Base-by-base conservation (phyloP, 202 grass and related monocot genomes). In the Schoenoplectus tabernaemontani region DNA sequence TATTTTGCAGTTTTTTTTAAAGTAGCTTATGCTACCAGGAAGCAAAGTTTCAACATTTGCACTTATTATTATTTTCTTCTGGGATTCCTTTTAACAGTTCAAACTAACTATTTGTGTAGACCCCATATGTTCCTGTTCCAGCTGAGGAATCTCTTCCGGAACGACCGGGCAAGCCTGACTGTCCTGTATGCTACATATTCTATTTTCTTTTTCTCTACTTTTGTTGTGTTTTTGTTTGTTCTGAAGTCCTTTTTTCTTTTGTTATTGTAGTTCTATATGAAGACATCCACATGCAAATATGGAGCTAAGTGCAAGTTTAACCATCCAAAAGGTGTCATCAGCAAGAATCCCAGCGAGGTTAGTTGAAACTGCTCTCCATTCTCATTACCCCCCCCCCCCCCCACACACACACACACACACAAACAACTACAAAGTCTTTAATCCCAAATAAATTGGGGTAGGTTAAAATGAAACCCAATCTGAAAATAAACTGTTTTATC, bases 271-370 rank as follows among this genome's bases (percentile, higher is more conserved):
- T 93, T 85, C 77, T 91, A 88, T 82, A 70, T 82, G 77, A 96
- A 90, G 87, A 88, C 80, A 82, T 51, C 76, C 37, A 80, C n/a
- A 43, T 99, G 88, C 79, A 91, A 84, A 23, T 96, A 91, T 89
- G 89, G 87, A 77, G 74, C 77, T 34, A 87, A 82, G 76, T 99
- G 96, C 85, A 99, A 96, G 83, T 99, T 89, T 91, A 99, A 99
- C 64, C 96, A 99, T 89, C 90, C 92, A 37, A 91, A 85, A 78
- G 86, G 85, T 68, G 85, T 62, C 7, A 46, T 81, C 42, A 86
- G 83, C 83, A 76, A 65, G 78, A 62, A 30, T 7, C 30, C 36
- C 87, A 87, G 53, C 5, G 78, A 65, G 58, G 78, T 80, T n/a
- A 80, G 47, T 75, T 15, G n/a, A 1, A 75, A 10, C 3, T 56